Conservation (phyloP, 73 alveolate genomes). For the Tetrahymena elliotti region DNA sequence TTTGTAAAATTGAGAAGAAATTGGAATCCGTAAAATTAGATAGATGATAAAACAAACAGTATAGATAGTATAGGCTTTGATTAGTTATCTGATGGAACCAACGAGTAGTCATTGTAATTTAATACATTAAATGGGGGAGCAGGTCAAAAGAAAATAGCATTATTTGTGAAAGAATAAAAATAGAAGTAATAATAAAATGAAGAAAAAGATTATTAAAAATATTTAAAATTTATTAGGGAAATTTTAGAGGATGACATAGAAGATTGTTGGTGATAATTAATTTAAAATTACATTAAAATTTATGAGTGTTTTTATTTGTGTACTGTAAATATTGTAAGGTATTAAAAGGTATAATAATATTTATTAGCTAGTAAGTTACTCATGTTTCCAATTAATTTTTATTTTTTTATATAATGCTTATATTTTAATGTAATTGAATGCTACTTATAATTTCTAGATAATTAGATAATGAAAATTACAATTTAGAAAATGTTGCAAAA, state of each 20-base stretch:
- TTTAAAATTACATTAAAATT: too few relatives aligned
- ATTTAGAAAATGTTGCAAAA: neutral
- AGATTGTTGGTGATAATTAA: neutral
- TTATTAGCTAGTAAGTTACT: neutral
- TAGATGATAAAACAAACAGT: neutral
- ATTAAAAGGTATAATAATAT: too few relatives aligned
- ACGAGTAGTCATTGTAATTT: neutral
- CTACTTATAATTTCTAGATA: neutral
- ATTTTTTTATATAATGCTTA: neutral
- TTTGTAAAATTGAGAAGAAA: neutral
- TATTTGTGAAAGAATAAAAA: neutral
- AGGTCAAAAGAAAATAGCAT: neutral
- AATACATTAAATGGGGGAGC: neutral
- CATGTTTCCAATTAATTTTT: neutral
- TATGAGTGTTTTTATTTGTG: too few relatives aligned
- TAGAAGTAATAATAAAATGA: neutral
- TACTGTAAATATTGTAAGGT: too few relatives aligned
- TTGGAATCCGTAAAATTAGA: neutral
- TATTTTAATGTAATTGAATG: neutral
- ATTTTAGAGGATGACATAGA: neutral
- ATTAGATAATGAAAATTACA: too few relatives aligned
- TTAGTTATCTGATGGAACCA: neutral
- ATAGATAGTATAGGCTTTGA: neutral
- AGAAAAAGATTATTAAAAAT: too few relatives aligned
- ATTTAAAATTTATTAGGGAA: neutral